Percentiles rank a stretch among this genome's conserved stretches.
Evolutionary conservation across 768 basidiomycete genomes (phyloP).

Genomic region (Podaxis mareebaensis): DNA sequence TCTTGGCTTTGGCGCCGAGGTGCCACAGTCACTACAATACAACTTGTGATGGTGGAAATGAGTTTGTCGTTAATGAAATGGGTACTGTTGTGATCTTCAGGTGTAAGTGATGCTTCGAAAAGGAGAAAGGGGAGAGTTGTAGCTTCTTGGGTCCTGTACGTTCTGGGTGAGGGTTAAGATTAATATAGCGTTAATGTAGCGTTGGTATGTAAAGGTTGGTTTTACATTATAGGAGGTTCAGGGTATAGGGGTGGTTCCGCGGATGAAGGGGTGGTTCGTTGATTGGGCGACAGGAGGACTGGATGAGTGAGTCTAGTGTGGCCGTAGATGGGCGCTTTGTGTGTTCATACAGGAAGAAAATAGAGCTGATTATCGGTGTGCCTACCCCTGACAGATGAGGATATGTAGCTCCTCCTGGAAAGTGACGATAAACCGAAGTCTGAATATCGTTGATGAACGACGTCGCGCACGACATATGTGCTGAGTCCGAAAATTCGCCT

Average conservation of each 20-base stretch:
- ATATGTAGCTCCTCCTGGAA: too few relatives aligned
- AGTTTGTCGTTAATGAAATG: background rate
- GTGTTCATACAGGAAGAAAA: too few relatives aligned
- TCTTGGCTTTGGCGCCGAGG: background rate
- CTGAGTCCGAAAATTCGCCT: too few relatives aligned
- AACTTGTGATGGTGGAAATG: background rate
- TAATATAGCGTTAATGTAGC: background rate
- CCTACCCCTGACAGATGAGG: too few relatives aligned
- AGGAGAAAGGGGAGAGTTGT: background rate
- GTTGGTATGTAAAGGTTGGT: background rate
- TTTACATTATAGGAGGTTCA: background rate
- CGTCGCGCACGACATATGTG: too few relatives aligned
- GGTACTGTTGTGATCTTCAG: background rate
- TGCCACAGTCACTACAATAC: background rate
- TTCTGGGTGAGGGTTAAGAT: background rate
- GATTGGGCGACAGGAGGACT: too few relatives aligned
- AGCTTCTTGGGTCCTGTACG: background rate
- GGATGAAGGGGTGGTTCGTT: background rate
- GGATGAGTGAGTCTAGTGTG: too few relatives aligned
- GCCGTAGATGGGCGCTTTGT: too few relatives aligned
- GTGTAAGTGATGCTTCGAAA: background rate
- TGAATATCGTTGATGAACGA: too few relatives aligned
- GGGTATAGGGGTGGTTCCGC: background rate
- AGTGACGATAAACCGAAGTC: too few relatives aligned
- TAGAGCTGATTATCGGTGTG: too few relatives aligned